Conservation (phyloP, 352 stramenopile species). For the Globisporangium canariense region DNA sequence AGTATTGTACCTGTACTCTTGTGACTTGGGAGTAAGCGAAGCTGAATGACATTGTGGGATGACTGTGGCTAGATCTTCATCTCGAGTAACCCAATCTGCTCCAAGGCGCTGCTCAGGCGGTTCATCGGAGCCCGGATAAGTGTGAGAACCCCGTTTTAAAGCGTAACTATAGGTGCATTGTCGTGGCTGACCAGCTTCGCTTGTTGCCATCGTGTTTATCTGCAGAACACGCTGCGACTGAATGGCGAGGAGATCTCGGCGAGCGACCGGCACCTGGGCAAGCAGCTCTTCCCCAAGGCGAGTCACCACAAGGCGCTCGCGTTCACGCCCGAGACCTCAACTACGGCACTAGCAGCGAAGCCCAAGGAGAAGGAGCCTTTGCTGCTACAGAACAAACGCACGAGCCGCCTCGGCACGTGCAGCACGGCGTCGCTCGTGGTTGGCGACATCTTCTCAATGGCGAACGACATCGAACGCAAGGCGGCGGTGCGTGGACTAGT, state of each 20-base stretch:
- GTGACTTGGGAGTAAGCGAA: neutral
- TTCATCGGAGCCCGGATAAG: constrained; percentile 50
- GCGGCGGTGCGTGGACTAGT: constrained; percentile 24
- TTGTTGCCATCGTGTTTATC: neutral
- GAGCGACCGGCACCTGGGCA: constrained; percentile 40
- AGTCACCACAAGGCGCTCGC: constrained; percentile 12
- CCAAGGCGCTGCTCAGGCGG: constrained; percentile 44
- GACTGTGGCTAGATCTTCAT: constrained; percentile 51
- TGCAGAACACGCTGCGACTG: constrained; percentile 55
- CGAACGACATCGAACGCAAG: constrained; percentile 57
- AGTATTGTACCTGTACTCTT: neutral
- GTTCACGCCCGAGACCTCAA: neutral
- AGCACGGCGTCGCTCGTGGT: constrained; percentile 23
- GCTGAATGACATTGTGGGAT: neutral
- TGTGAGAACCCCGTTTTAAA: constrained; percentile 24
- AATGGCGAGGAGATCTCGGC: constrained; percentile 63
- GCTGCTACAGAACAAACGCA: neutral
- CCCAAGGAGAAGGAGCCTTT: constrained; percentile 21
- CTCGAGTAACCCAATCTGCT: constrained; percentile 53
- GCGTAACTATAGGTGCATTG: neutral
- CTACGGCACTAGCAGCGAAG: constrained; percentile 7
- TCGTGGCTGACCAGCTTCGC: neutral
- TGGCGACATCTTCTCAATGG: constrained; percentile 42
- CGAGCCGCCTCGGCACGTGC: constrained; percentile 1
- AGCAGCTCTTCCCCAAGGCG: constrained; percentile 53